Evolutionary conservation across 257 asterid genomes (phyloP).

Genomic region (Linderniella brevidens): DNA sequence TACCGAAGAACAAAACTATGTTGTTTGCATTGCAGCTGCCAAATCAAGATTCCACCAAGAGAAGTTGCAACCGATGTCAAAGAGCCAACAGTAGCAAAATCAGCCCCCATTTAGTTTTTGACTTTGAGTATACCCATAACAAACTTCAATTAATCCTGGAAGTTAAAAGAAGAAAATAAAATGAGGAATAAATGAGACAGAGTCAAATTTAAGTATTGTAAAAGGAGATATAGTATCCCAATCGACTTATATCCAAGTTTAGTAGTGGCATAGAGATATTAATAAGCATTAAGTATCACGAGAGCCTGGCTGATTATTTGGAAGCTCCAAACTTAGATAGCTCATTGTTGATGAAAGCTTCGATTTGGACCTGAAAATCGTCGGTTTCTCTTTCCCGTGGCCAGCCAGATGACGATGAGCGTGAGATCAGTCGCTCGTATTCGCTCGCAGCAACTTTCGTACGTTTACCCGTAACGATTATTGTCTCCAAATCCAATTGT

Average conservation of each 20-base stretch:
- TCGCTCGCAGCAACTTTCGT: conserved; percentile 67
- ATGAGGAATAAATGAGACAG: not conserved
- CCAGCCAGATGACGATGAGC: conserved; percentile 16
- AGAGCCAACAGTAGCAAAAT: too few species aligned
- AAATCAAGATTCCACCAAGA: too few species aligned
- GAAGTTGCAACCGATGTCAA: too few species aligned
- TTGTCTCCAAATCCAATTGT: conserved; percentile 50
- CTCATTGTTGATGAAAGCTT: conserved; percentile 18
- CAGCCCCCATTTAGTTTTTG: too few species aligned
- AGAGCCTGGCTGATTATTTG: conserved; percentile 26
- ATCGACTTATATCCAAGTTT: too few species aligned
- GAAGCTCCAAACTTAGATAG: conserved; percentile 30
- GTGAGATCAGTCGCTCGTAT: conserved; percentile 31
- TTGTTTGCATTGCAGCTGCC: too few species aligned
- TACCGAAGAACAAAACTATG: too few species aligned
- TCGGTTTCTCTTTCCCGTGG: conserved; percentile 22
- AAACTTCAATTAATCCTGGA: conserved; percentile 15
- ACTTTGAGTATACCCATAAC: too few species aligned
- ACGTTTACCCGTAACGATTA: conserved; percentile 31
- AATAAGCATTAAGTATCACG: conserved; percentile 10
- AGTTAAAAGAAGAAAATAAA: not conserved
- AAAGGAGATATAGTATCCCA: not conserved
- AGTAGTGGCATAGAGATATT: not conserved
- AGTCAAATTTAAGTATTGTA: not conserved
- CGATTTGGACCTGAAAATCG: conserved; percentile 43